Base-by-base conservation (phyloP, 2,329 filamentous ascomycete species). In the Fusarium aywerte region DNA sequence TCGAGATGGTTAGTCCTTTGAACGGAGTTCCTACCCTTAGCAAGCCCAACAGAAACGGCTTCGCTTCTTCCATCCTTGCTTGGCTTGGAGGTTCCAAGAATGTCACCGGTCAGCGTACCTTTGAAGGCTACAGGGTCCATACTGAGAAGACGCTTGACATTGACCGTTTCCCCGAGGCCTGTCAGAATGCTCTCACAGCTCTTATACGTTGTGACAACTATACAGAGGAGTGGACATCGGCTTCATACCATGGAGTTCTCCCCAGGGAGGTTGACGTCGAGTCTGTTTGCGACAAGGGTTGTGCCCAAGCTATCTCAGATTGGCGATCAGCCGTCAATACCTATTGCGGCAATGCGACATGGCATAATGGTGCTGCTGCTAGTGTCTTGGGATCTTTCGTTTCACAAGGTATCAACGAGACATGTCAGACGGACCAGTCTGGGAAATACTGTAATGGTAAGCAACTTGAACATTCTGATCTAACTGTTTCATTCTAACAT, bases 1-100 rank as follows among this genome's bases (percentile, higher is more conserved):
- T 62, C 11, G 64, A 69, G 20, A 69, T 69, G 60, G 43, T 68
- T 21, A 55, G 27, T 12, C 62, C 62, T 18, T 27, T 45, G 2
- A 32, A 38, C 31, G 62, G 55, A 21, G 45, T 54, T n/a, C 40
- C 62, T 23, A 68, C 58, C 7, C 32, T 63, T 5, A 58, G 45
- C 48, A 61, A 60, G 49, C 33, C 52, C 15, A 69, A 71, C 35
- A 48, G 53, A 7, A 70, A 71, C 25, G 65, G 69, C 0, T 70
- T 68, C 11, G 36, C 51, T 8, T 70, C 69, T 12, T 71, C 65
- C 1, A 42, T 68, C 1, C 43, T 72, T 0, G 64, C 69, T 11
- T 72, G 68, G 68, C 61, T 66, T 7, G 49, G 54, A 10, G 69
- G 69, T 18, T 40, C 60, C 13, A 21, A 51, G 20, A 31, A 61